Evolutionary conservation across 1,284 basidiomycete species (phyloP), one percentile per base, ranked within the genome.

Genomic region (Ceratobasidium sp.): DNA sequence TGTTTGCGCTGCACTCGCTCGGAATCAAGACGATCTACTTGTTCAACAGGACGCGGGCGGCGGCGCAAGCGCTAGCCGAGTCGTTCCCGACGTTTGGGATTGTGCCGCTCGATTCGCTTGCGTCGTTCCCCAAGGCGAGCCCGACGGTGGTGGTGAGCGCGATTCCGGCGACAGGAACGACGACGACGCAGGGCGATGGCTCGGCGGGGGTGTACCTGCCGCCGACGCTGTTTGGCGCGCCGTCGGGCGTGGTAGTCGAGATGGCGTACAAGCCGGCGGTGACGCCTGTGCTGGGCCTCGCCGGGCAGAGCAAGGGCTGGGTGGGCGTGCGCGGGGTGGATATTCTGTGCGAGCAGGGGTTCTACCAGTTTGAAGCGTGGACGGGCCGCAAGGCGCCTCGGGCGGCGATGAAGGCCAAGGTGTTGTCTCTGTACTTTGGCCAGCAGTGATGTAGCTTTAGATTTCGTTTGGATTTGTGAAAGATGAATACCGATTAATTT

Each of bases 181-280:
- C 82, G 1, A 84, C 86, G 27, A 82, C 84, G 78, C 58, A 46
- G 39, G 43, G 68, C 61, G 37, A 58, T 16, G 58, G 69, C 8
- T 77, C 80, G 14, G 82, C 84, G 9, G 85, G 84, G 7, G 83
- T 95, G 29, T 82, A 85, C 68, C 84, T 96, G 11, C 86, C 90
- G 0, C 76, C 79, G 5, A 82, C 85, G n/a, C 75, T 85, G 5
- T 80, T 85, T 43, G 72, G 79, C 13, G 72, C 78, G 2, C 78
- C 81, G 0, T 83, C 83, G 11, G 89, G 89, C 37, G 92, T 97
- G 13, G 90, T 95, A 2, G 86, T 98, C 34, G 96, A 98, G 79
- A 93, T 97, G 91, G 95, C 95, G 24, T 98, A 98, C 82, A 92
- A 91, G 79, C 95, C 95, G 0, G 88, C 90, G 0, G 86, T 89